A percentile compares a stretch with the other conserved stretches of the same genome.
phyloP scores from a whole-genome alignment of 2,329 filamentous ascomycete genomes.

The Aureobasidium vineae region DNA sequence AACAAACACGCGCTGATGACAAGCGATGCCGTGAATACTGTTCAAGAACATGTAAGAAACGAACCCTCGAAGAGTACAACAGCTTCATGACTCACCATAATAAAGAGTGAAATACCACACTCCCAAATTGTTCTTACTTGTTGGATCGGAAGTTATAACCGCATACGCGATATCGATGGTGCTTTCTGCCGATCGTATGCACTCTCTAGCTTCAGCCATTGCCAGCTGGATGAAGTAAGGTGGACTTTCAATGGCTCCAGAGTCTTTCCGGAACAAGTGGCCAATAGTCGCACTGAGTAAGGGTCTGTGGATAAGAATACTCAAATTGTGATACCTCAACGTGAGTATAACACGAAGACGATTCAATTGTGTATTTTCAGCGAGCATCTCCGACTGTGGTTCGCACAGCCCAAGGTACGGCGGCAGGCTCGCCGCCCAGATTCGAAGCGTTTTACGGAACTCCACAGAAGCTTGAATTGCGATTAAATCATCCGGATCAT shows the following conservation, averaged over 20 bases:
- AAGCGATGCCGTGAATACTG: slow-evolving; percentile 22
- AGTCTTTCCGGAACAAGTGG: slow-evolving; percentile 6
- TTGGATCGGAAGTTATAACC: slow-evolving; percentile 32
- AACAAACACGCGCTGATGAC: slow-evolving; percentile 15
- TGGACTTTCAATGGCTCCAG: slow-evolving; percentile 17
- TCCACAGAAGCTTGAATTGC: slow-evolving; percentile 39
- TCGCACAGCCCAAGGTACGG: slow-evolving; percentile 12
- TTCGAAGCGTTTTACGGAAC: slow-evolving; percentile 30
- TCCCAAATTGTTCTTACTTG: slow-evolving; percentile 36
- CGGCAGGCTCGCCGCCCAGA: background rate
- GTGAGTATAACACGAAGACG: slow-evolving; percentile 47
- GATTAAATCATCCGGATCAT: slow-evolving; percentile 40
- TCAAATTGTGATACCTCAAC: slow-evolving; percentile 45
- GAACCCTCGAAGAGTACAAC: too few species aligned
- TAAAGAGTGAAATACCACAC: slow-evolving; percentile 47
- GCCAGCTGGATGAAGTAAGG: slow-evolving; percentile 32
- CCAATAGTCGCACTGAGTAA: slow-evolving; percentile 44
- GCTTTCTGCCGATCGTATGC: slow-evolving; percentile 38
- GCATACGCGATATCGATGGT: slow-evolving; percentile 39
- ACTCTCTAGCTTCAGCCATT: slow-evolving; percentile 31
- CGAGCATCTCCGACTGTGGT: slow-evolving; percentile 1
- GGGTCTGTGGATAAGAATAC: slow-evolving; percentile 45
- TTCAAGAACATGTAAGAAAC: background rate
- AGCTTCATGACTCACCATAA: slow-evolving; percentile 35
- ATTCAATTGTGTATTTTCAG: slow-evolving; percentile 30